Base-by-base conservation (phyloP, 345 rosid species). In the Brassica nigra region DNA sequence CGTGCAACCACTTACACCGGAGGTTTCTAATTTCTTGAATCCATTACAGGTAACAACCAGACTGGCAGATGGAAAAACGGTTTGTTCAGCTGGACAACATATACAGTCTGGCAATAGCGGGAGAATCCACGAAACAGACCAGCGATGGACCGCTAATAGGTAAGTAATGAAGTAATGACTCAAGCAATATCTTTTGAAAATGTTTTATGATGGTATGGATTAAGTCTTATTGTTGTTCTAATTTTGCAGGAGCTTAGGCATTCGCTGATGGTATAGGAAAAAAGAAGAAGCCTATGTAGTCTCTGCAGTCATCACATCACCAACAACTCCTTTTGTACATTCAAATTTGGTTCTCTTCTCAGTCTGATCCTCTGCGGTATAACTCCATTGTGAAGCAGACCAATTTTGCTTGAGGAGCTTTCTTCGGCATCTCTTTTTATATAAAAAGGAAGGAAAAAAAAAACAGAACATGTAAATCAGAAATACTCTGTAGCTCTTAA, bases 171-270 rank as follows among this genome's bases (percentile, higher is more conserved):
- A 78, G 39, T 15, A 20, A 62, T 29, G 11, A 8, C 7, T 4
- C 57, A 39, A 61, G 42, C 20, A 11, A 4, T 20, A 70, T 10
- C 54, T 14, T 12, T 33, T 31, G 1, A 9, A 30, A 44, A 28
- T 28, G 12, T 64, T 64, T 3, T 62, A 6, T 62, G 6, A 5
- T 30, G 1, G 66, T 62, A 14, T 62, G 10, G 39, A 62, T 39
- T 9, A 8, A 39, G 49, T 9, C 12, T 34, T 65, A 42, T n/a
- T 65, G 69, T 28, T 83, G n/a, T 59, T 33, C 11, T 47, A 27
- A 47, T 18, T 5, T 14, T 16, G 5, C 85, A 90, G 93, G 89
- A 89, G 86, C 85, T 75, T 84, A 76, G 86, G 93, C 64, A 85
- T 89, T 76, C 82, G 89, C 47, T 89, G 83, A 88, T 77, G 83